phyloP scores from a whole-genome alignment of 192 early-diverging fungal species.

The Backusella macrospora region DNA sequence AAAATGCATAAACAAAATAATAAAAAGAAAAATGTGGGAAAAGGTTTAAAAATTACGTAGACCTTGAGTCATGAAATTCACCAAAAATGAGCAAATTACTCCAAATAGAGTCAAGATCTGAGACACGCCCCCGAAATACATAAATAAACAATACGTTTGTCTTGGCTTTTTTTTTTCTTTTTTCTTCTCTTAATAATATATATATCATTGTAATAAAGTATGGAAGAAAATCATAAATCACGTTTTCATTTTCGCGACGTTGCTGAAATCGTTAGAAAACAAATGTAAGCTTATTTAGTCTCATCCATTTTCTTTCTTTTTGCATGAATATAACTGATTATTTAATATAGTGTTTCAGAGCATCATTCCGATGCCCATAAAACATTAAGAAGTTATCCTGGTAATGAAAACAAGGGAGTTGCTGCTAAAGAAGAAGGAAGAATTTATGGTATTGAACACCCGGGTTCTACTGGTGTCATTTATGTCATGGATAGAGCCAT shows the following conservation, averaged over 20 bases:
- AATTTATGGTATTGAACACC: slow-evolving; percentile 47
- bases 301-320: neutral
- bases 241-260: neutral
- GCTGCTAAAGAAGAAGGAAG: slow-evolving; percentile 10
- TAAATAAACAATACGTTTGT: neutral
- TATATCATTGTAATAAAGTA: neutral
- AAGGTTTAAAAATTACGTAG: neutral
- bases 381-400: slow-evolving; percentile 41
- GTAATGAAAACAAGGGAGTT: slow-evolving; percentile 34
- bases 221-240: neutral
- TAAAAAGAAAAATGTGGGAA: neutral
- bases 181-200: neutral
- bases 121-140: neutral
- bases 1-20: too few relatives aligned
- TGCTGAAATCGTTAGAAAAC: neutral
- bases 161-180: neutral
- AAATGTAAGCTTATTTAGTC: neutral
- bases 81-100: neutral
- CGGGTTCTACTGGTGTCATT: slow-evolving; percentile 54
- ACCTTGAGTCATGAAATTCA: neutral
- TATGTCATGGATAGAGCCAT: slow-evolving; percentile 60
- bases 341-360: neutral
- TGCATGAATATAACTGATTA: neutral
- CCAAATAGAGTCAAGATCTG: neutral
- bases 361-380: slow-evolving; percentile 43